phyloP scores from a whole-genome alignment of 257 asterid species.

The Thymus mandschuricus region DNA sequence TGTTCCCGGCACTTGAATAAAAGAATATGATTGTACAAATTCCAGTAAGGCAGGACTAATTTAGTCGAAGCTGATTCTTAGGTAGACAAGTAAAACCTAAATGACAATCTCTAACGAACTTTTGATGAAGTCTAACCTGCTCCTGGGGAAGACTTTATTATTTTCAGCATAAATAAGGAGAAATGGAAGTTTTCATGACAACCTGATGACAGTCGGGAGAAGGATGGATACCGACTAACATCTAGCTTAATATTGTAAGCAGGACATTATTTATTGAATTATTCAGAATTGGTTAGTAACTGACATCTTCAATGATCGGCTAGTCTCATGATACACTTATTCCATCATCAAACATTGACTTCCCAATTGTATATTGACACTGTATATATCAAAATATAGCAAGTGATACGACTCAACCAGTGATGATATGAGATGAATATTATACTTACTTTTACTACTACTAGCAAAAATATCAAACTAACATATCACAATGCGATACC shows the following conservation, averaged over 20 bases:
- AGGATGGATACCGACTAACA: conserved; percentile 12
- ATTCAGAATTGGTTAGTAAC: neutral
- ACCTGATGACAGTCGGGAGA: conserved; percentile 27
- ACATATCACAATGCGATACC: too few relatives aligned
- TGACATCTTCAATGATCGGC: conserved; percentile 18
- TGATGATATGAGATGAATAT: neutral
- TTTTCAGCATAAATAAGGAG: conserved; percentile 23
- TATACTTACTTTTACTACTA: too few relatives aligned
- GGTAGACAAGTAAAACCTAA: conserved; percentile 40
- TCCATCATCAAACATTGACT: conserved; percentile 14
- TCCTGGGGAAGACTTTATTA: conserved; percentile 9
- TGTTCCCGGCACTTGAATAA: neutral
- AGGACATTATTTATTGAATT: conserved; percentile 12
- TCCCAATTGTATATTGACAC: neutral
- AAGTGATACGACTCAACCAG: neutral
- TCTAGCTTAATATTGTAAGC: conserved; percentile 5
- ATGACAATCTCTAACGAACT: conserved; percentile 28
- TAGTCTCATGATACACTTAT: neutral
- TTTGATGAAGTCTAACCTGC: conserved; percentile 40
- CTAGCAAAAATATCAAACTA: too few relatives aligned
- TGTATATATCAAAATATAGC: neutral
- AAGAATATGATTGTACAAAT: conserved; percentile 1
- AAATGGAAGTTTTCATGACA: conserved; percentile 27
- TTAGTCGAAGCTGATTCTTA: conserved; percentile 15
- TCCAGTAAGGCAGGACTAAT: conserved; percentile 14